Base-by-base conservation (phyloP, 306 rosid species). In the Canavalia ensiformis region DNA sequence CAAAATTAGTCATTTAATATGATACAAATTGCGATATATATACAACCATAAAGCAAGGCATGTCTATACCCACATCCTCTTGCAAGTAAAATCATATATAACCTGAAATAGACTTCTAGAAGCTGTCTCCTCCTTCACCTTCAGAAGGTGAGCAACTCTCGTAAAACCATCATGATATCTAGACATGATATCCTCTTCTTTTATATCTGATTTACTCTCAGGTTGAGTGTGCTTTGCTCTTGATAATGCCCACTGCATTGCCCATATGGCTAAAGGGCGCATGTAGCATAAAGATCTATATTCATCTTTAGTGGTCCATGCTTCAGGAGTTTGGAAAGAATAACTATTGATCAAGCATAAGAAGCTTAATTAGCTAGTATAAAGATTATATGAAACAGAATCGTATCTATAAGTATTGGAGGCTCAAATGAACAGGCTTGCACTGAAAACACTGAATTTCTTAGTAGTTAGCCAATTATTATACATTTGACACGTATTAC, bases 231-330 rank as follows among this genome's bases (percentile, higher is more conserved):
- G 67, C 12, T 87, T 87, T 67, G 87, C 79, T 84, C 85, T 87
- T 78, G 95, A 78, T 75, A 95, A 55, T 60, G 91, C 97, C 97
- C 98, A 95, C 58, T 95, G 98, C 97, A 95, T 95, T 11, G 98
- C 94, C 98, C 98, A 95, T 84, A 95, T 95, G 29, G 97, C 97
- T 60, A 95, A 88, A 66, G 98, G 98, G 46, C 98, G 94, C 98
- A 95, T 95, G 88, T 95, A 94, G 75, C 85, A 79, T 46, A 94
- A 47, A 29, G 98, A 91, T 83, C 98, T 83, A 67, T 88, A 94
- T 85, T 81, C 89, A 75, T 79, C 97, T 0, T 76, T 50, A 3
- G 87, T 87, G 65, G 73, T 89, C 98, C 98, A 95, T 63, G 91
- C 98, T 86, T 95, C 98, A 1, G 98, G 98, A 29, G 97, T 95